phyloP scores from a whole-genome alignment of 257 asterid species.

The Solanum rostratum region DNA sequence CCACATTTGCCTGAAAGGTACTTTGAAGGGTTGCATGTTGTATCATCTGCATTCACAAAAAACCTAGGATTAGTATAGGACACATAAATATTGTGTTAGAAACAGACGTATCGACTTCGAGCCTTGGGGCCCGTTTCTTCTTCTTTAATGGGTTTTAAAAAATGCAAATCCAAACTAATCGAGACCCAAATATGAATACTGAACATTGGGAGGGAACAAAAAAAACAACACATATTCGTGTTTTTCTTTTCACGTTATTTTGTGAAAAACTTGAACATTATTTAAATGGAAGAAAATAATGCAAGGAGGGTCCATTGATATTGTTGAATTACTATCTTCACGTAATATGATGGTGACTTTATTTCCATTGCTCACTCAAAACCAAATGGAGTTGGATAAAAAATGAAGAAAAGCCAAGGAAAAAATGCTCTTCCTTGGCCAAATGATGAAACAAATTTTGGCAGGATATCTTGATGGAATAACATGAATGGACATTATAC shows the following conservation, averaged over 20 bases:
- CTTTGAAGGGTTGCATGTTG: constrained; percentile 48
- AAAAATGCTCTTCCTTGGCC: neutral
- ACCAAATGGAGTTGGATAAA: neutral
- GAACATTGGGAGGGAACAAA: neutral
- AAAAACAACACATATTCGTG: neutral
- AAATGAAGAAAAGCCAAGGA: neutral
- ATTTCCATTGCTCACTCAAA: neutral
- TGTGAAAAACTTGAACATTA: neutral
- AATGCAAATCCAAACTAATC: neutral
- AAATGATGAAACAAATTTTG: neutral
- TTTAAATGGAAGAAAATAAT: neutral
- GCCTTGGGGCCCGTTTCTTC: neutral
- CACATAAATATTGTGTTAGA: neutral
- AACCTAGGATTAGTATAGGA: neutral
- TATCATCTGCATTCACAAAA: constrained; percentile 26
- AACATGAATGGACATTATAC: neutral
- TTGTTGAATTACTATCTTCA: neutral
- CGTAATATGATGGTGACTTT: neutral
- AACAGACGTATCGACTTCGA: accelerated
- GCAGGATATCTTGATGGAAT: neutral
- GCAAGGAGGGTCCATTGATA: neutral
- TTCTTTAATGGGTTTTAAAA: neutral
- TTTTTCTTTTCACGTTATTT: neutral
- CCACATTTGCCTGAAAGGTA: constrained; percentile 77
- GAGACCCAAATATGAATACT: neutral